Conservation (phyloP, 306 rosid genomes). For the Echinosophora koreensis region DNA sequence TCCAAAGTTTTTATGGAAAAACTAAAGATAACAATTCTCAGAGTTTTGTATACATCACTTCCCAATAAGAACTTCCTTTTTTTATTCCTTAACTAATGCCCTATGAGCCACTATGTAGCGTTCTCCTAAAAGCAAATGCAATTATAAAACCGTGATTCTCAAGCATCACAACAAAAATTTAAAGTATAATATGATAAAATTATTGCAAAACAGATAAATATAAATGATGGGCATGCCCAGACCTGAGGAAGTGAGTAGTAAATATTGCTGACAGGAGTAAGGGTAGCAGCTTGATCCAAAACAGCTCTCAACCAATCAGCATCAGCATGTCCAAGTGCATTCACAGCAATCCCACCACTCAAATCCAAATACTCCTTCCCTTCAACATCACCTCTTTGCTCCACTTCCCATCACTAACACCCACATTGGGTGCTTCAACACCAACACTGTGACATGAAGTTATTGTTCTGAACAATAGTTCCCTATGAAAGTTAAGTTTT, state of each 20-base stretch:
- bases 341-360: slow-evolving; percentile 85
- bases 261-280: slow-evolving; percentile 87
- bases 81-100: too few relatives aligned
- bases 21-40: too few relatives aligned
- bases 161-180: neutral
- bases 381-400: slow-evolving; percentile 67
- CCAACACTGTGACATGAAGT: slow-evolving; percentile 46
- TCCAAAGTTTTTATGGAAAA: too few relatives aligned
- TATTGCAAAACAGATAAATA: neutral
- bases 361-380: slow-evolving; percentile 85
- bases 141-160: neutral
- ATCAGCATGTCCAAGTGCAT: slow-evolving; percentile 86
- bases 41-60: too few relatives aligned
- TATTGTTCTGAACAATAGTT: too few relatives aligned
- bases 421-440: slow-evolving; percentile 38
- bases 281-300: slow-evolving; percentile 67
- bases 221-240: neutral
- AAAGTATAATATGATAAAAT: neutral
- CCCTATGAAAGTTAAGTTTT: too few relatives aligned
- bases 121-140: too few relatives aligned
- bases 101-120: too few relatives aligned
- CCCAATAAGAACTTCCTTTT: too few relatives aligned
- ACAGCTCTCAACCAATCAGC: slow-evolving; percentile 83
- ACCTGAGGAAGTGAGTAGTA: slow-evolving; percentile 88
- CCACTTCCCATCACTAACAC: slow-evolving; percentile 32